Evolutionary conservation across 2,329 filamentous ascomycete species (phyloP), one percentile per base, ranked within the genome.

Genomic region (Nemania sp.): DNA sequence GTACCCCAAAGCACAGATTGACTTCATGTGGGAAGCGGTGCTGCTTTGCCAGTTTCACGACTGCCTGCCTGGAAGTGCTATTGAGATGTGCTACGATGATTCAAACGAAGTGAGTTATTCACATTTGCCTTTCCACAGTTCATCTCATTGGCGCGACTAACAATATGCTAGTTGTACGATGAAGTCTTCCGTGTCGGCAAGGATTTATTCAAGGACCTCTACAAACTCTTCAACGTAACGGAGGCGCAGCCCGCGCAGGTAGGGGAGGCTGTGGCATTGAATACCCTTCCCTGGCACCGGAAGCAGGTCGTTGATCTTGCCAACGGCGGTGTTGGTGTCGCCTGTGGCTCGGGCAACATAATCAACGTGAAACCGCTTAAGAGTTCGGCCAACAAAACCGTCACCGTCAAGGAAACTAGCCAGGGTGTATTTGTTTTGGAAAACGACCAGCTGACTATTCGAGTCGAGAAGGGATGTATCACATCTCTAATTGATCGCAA

Each of bases 21-120:
- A 99, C 72, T 84, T 89, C 59, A 96, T 99, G 87, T 99, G 95
- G 95, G 94, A 98, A 79, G 83, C 85, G 57, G 89, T 94, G 2
- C 82, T 98, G 21, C 85, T 98, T 25, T 98, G 94, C 67, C 95
- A 99, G 71, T 99, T 99, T 81, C 95, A 99, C 67, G 95, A 99
- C 73, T 98, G 95, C 73, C 82, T 99, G 53, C 95, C 95, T 0
- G 95, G 95, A 57, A 97, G 92, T 73, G 91, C 87, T 35, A 98
- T 99, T 69, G 93, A 96, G 75, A 97, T 98, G 92, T 97, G 92
- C 75, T 98, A 98, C 70, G 91, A 96, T 74, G 95, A 99, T 73
- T 96, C 93, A 2, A 90, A 97, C 72, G 85, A 92, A 78, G 85
- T 86, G 75, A 73, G 77, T 68, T 48, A 11, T 37, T 20, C 9